phyloP scores from a whole-genome alignment of 164 flowering plant genomes.

The Amborella trichopoda region DNA sequence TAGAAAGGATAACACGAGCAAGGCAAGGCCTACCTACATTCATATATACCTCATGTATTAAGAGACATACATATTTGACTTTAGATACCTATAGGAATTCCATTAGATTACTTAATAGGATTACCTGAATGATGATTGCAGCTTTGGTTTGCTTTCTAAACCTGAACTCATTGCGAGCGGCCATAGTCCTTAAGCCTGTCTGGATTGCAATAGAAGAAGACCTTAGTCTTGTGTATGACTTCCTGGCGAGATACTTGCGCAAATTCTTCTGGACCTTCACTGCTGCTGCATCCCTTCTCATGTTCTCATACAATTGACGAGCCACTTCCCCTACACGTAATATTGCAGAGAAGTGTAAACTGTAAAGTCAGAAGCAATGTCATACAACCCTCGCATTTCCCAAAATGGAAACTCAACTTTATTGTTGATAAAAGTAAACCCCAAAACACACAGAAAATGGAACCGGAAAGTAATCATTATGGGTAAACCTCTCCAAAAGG shows the following conservation, averaged over 20 bases:
- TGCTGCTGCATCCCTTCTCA: slow-evolving; percentile 77
- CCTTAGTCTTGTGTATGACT: slow-evolving; percentile 33
- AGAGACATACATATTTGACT: too few species aligned
- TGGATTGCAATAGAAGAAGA: slow-evolving; percentile 64
- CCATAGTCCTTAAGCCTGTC: slow-evolving; percentile 90
- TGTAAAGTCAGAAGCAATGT: too few species aligned
- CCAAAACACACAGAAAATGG: background rate
- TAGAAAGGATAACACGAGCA: background rate
- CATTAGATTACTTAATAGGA: background rate
- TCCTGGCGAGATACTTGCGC: slow-evolving; percentile 36
- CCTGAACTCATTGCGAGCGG: slow-evolving; percentile 84
- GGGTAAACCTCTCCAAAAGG: slow-evolving; percentile 65
- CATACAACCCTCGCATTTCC: too few species aligned
- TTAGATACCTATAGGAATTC: too few species aligned
- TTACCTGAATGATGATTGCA: slow-evolving; percentile 71
- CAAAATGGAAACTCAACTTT: too few species aligned
- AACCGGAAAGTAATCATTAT: background rate
- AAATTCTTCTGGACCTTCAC: slow-evolving; percentile 75
- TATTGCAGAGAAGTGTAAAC: slow-evolving; percentile 1
- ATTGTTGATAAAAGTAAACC: too few species aligned
- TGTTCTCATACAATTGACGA: slow-evolving; percentile 51
- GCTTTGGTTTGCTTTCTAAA: slow-evolving; percentile 84
- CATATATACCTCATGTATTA: too few species aligned
- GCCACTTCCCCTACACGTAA: slow-evolving; percentile 52
- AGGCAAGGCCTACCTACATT: too few species aligned